Evolutionary conservation across 1,284 basidiomycete species (phyloP).

Genomic region (Coriolopsis trogii): DNA sequence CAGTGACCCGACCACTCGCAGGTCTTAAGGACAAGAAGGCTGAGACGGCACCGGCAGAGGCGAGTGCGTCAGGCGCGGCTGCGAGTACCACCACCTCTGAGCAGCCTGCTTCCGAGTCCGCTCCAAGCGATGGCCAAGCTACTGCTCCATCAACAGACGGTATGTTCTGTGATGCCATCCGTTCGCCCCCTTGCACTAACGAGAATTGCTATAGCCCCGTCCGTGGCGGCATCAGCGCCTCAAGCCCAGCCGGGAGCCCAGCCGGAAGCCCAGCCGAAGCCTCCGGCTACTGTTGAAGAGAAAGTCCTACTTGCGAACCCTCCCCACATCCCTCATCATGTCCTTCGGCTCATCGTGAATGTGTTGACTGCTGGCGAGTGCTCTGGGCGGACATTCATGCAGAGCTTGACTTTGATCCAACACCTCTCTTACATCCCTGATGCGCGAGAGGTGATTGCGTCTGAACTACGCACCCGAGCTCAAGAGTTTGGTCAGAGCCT

Average conservation of each 20-base stretch:
- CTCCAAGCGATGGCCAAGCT: constrained; percentile 5
- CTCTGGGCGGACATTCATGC: constrained; percentile 91
- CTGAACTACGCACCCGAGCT: constrained; percentile 83
- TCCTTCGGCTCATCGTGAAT: constrained; percentile 89
- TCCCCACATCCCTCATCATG: constrained; percentile 81
- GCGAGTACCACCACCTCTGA: constrained; percentile 8
- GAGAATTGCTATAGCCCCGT: neutral
- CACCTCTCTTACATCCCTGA: constrained; percentile 87
- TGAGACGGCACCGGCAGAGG: constrained; percentile 13
- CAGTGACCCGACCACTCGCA: constrained; percentile 81
- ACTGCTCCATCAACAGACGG: constrained; percentile 10
- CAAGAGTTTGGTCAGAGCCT: constrained; percentile 84
- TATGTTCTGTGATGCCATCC: neutral
- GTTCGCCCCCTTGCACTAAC: neutral
- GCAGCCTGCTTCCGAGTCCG: constrained; percentile 13
- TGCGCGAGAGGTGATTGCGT: constrained; percentile 83
- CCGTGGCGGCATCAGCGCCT: constrained; percentile 4
- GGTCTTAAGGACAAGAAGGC: constrained; percentile 54
- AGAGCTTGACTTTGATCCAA: constrained; percentile 88
- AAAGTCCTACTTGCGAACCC: constrained; percentile 69
- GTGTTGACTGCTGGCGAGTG: constrained; percentile 94
- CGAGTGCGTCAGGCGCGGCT: constrained; percentile 14
- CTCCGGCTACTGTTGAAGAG: constrained; percentile 52
- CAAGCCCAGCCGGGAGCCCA: neutral
- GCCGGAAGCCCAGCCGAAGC: constrained; percentile 26